A percentile compares a stretch with the other conserved stretches of the same genome.
Evolutionary conservation across 805 yeast species (phyloP).

Genomic region (Osmozyma mogii): DNA sequence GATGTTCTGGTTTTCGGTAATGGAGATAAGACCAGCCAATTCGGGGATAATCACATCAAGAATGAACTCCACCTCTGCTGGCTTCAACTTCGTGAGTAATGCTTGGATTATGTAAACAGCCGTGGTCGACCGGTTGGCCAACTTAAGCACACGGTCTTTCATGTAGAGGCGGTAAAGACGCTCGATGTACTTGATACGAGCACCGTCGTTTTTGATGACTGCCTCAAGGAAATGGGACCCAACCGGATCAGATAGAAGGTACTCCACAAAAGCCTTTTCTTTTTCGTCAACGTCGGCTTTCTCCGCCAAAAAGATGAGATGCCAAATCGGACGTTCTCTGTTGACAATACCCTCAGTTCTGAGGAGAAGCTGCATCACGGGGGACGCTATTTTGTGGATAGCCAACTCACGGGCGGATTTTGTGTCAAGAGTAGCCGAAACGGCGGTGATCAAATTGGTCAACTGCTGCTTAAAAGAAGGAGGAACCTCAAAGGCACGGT

Average conservation of each 20-base stretch:
- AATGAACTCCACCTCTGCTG: constrained; percentile 53
- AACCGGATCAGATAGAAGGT: constrained; percentile 76
- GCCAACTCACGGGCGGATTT: constrained; percentile 59
- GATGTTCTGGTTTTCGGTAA: constrained; percentile 50
- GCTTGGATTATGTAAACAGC: constrained; percentile 77
- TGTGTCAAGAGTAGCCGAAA: constrained; percentile 29
- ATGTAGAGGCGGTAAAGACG: constrained; percentile 66
- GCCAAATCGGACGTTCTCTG: constrained; percentile 65
- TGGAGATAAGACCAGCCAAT: constrained; percentile 45
- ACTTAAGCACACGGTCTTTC: constrained; percentile 61
- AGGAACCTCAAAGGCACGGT: constrained; percentile 63
- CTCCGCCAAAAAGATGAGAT: constrained; percentile 46
- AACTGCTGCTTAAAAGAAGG: constrained; percentile 56
- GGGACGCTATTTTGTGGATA: constrained; percentile 76
- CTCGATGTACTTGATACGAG: constrained; percentile 58
- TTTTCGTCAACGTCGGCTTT: constrained; percentile 44
- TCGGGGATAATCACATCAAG: constrained; percentile 62
- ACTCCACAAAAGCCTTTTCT: constrained; percentile 78
- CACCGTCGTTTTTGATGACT: constrained; percentile 51
- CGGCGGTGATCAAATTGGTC: constrained; percentile 36
- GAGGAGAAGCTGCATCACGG: constrained; percentile 71
- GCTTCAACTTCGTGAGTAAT: constrained; percentile 55
- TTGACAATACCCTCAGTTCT: constrained; percentile 78
- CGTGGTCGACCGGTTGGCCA: constrained; percentile 75
- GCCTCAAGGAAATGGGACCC: constrained; percentile 89